Evolutionary conservation across 1,139 yeast species (phyloP).

Genomic region (Casaregolazyma suthepensis): DNA sequence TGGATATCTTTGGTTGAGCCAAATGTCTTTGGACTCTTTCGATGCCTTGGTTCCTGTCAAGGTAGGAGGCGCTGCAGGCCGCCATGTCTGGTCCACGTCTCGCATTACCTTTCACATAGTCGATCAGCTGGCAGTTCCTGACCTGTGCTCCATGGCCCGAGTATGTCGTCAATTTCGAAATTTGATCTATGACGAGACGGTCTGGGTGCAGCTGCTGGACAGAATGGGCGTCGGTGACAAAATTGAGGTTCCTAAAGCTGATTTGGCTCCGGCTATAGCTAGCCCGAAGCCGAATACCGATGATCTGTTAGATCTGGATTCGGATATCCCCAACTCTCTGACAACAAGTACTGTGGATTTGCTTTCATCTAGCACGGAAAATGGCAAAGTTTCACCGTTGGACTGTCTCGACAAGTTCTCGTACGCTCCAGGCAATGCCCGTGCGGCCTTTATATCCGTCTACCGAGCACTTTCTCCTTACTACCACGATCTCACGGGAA

Average conservation of each 20-base stretch:
- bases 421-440: conserved; percentile 18
- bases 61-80: conserved; percentile 1
- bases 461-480: conserved; percentile 23
- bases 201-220: conserved; percentile 49
- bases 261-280: not conserved
- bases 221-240: conserved; percentile 33
- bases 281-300: not conserved
- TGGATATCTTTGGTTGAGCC: not conserved
- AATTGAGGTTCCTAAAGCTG: not conserved
- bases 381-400: not conserved
- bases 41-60: conserved; percentile 1
- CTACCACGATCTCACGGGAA: conserved; percentile 25
- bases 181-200: conserved; percentile 28
- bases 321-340: not conserved
- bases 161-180: conserved; percentile 35
- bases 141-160: conserved; percentile 22
- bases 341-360: not conserved
- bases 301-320: not conserved
- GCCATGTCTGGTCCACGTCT: conserved; percentile 1
- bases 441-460: conserved; percentile 19
- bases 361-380: not conserved
- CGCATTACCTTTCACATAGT: conserved; percentile 5
- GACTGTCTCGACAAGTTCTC: conserved; percentile 14
- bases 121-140: conserved; percentile 21
- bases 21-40: conserved; percentile 5